Evolutionary conservation across 352 stramenopile species (phyloP), one percentile per base, ranked within the genome.

Genomic region (Phytophthora parvispora): DNA sequence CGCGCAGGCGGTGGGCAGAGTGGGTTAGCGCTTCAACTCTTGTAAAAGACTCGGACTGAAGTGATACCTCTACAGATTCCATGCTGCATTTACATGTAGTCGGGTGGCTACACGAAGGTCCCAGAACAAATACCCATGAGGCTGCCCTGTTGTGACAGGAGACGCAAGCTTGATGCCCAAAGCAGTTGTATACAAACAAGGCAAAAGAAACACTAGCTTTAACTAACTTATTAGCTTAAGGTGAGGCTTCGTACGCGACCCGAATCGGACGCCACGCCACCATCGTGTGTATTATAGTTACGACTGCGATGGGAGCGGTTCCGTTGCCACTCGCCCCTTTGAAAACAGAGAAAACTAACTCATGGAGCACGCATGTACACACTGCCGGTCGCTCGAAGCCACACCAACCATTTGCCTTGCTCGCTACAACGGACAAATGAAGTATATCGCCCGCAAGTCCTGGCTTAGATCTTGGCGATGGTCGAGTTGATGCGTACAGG

Each of bases 381-480:
- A 52, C 61, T 71, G 65, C 58, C 43, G n/a, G 38, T 65, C 24
- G 43, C 57, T 64, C 59, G 42, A 59, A 62, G 54, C 43, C 29
- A 54, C 24, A 29, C 22, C 10, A 16, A 18, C 45, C 20, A n/a
- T 25, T 36, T 54, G 45, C 12, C 45, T 31, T 52, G 45, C 45
- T 24, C 25, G n/a, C n/a, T n/a, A 24, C 20, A 49, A n/a, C 16
- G 25, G 25, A 38, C 47, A 53, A 50, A 50, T 43, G 36, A 43
- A 43, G 36, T 43, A 20, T 43, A 49, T 49, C 42, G n/a, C 20
- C 42, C 16, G 20, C 3, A 52, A 10, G 15, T 10, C 45, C 36
- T 45, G 31, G 13, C 61, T 77, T 77, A 81, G 38, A 81, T 76
- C 62, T 78, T 77, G 54, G 56, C 74, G 34, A 81, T 81, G 24